Conservation (phyloP, 768 basidiomycete genomes). For the Mycena venus region DNA sequence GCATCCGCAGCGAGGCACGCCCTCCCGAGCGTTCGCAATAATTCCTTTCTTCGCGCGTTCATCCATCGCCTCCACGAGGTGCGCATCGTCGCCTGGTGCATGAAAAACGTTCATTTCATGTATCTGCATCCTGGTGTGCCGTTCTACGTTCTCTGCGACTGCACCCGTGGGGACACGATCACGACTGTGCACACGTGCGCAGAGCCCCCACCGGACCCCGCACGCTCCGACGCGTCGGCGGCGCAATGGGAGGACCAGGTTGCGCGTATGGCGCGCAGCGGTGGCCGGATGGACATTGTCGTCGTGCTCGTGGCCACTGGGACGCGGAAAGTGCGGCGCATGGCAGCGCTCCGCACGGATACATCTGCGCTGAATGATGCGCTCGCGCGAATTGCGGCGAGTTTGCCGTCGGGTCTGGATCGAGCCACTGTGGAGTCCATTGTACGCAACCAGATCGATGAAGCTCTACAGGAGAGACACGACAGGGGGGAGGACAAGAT, state of each 20-base stretch:
- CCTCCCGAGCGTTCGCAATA: background rate
- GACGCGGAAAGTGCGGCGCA: background rate
- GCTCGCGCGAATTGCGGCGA: background rate
- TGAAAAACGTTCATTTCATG: conserved; percentile 5
- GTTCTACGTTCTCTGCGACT: conserved; percentile 12
- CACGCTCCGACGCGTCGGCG: background rate
- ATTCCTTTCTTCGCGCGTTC: conserved; percentile 2
- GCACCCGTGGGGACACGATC: background rate
- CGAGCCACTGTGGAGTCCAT: background rate
- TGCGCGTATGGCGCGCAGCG: conserved; percentile 4
- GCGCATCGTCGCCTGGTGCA: conserved; percentile 9
- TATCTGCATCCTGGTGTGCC: background rate
- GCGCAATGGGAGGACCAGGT: conserved; percentile 11
- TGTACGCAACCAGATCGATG: background rate
- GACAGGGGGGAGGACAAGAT: background rate
- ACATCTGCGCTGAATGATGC: background rate
- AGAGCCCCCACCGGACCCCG: background rate
- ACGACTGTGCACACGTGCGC: background rate
- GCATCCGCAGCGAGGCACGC: background rate
- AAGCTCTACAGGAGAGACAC: background rate
- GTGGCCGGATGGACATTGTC: conserved; percentile 40
- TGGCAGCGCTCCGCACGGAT: background rate
- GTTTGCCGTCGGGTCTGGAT: background rate
- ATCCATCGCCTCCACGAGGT: background rate
- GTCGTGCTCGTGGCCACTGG: conserved; percentile 75